These are phyloP conservation scores for Mentha longifolia DNA, from an alignment of 257 asterid species.

Conservation along the genomic window DNA sequence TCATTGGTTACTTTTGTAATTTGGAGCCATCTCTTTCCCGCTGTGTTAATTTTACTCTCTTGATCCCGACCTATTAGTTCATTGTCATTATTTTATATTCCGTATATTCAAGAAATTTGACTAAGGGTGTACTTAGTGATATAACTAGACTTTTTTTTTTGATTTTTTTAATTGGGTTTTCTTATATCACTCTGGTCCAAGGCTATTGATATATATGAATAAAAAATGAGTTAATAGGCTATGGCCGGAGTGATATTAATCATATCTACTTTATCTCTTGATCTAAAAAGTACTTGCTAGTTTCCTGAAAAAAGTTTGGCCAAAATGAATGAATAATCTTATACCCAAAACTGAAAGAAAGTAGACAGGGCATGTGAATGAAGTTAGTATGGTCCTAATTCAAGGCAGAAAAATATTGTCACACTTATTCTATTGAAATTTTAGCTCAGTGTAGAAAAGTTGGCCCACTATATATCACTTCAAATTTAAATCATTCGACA, in stretches of 20 bases:
- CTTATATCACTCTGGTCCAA: too few relatives aligned
- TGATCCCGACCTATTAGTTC: too few relatives aligned
- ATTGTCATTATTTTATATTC: too few relatives aligned
- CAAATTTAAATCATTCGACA: not conserved
- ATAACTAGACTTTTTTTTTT: too few relatives aligned
- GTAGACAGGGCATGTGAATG: constrained; percentile 18
- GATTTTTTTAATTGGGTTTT: too few relatives aligned
- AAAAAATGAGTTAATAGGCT: too few relatives aligned
- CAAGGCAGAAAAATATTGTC: constrained; percentile 11
- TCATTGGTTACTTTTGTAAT: constrained; percentile 12
- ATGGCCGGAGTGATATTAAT: too few relatives aligned
- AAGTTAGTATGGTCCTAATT: constrained; percentile 14
- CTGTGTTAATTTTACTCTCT: too few relatives aligned
- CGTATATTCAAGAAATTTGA: too few relatives aligned
- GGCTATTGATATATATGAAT: too few relatives aligned
- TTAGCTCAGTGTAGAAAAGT: not conserved
- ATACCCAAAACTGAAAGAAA: not conserved
- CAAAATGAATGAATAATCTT: not conserved
- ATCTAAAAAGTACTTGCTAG: not conserved
- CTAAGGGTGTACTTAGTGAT: too few relatives aligned
- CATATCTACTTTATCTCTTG: not conserved
- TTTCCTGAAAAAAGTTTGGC: too few relatives aligned
- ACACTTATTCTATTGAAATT: not conserved
- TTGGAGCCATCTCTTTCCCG: not conserved
- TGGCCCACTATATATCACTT: constrained; percentile 16